Conservation (phyloP, 2,329 filamentous ascomycete genomes). For the Trichoderma arundinaceum region DNA sequence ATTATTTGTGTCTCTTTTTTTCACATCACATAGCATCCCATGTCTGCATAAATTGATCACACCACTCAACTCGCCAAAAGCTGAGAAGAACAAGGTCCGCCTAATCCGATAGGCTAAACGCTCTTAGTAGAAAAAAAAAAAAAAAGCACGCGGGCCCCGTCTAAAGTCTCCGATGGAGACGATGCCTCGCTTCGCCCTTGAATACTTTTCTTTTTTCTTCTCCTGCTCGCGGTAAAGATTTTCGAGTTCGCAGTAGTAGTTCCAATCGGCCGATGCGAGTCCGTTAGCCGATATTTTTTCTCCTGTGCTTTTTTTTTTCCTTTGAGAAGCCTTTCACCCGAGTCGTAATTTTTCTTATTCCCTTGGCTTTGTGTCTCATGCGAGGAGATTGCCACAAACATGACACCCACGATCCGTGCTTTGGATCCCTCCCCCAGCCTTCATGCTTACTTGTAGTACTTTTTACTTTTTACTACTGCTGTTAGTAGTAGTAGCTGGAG, state of each 20-base stretch:
- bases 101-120: conserved; percentile 20
- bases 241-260: neutral
- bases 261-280: neutral
- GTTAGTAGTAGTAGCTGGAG: no score
- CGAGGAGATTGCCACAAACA: neutral
- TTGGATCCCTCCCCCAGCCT: neutral
- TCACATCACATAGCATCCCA: neutral
- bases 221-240: neutral
- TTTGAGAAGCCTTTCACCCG: no score
- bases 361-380: neutral
- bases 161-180: conserved; percentile 7
- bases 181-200: neutral
- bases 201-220: neutral
- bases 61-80: conserved; percentile 13
- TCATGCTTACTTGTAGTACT: neutral
- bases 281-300: no score
- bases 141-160: conserved; percentile 3
- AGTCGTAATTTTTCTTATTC: neutral
- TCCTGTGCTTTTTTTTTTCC: no score
- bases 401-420: conserved; percentile 1
- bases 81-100: conserved; percentile 17
- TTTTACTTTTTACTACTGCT: neutral
- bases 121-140: neutral
- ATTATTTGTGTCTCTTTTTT: neutral
- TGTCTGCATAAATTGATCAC: conserved; percentile 14